Percentiles rank a stretch among this genome's conserved stretches.
Conservation (phyloP, 805 yeast species). For the Danielozyma ontarioensis region DNA sequence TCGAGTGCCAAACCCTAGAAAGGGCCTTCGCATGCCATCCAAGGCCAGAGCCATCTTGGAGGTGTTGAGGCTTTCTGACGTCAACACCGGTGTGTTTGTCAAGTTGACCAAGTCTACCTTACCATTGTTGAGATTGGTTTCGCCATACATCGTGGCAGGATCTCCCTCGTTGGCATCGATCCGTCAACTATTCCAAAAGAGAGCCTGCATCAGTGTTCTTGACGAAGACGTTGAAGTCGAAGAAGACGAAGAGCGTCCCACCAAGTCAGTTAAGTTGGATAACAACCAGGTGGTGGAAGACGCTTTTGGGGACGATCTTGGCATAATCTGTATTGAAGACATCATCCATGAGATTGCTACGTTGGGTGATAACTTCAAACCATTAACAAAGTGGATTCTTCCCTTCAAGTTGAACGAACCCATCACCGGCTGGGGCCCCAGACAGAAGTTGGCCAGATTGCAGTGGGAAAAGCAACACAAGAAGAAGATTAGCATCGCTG, state of each 20-base stretch:
- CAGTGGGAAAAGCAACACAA: constrained; percentile 49
- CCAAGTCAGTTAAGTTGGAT: constrained; percentile 49
- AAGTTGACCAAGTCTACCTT: constrained; percentile 54
- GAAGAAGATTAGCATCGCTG: constrained; percentile 50
- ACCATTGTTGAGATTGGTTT: constrained; percentile 60
- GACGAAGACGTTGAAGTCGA: constrained; percentile 21
- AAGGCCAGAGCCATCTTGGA: constrained; percentile 56
- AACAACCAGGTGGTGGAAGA: constrained; percentile 76
- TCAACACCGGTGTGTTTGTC: constrained; percentile 68
- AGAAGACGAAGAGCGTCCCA: constrained; percentile 9
- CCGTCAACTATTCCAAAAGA: constrained; percentile 69
- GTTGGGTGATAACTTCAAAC: constrained; percentile 61
- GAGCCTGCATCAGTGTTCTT: constrained; percentile 50
- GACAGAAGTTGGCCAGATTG: constrained; percentile 61
- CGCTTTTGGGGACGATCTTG: constrained; percentile 49
- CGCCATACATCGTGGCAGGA: constrained; percentile 73
- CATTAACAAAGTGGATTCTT: constrained; percentile 54
- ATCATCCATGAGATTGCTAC: constrained; percentile 64
- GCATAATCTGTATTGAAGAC: constrained; percentile 77
- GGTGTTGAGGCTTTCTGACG: constrained; percentile 54
- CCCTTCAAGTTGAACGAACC: constrained; percentile 71
- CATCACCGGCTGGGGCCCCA: constrained; percentile 69
- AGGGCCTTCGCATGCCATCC: constrained; percentile 59
- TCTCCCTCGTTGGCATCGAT: constrained; percentile 68
- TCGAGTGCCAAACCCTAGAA: constrained; percentile 57